Evolutionary conservation across 202 grass and related monocot species (phyloP), one percentile per base, ranked within the genome.

Genomic region (Setaria italica): DNA sequence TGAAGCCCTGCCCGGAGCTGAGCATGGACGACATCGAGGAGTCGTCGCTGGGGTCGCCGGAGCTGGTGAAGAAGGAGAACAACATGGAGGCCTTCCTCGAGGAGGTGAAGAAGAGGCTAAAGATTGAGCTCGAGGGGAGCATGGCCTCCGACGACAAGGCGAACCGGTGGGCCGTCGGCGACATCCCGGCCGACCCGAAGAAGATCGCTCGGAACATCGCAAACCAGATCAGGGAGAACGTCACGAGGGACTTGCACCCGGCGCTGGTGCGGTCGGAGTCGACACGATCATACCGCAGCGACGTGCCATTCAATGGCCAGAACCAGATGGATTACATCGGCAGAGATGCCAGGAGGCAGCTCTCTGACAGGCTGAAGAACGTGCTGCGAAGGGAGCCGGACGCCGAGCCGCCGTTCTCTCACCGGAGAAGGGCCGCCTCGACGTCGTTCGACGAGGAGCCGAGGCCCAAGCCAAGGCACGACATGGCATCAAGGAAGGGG

Each of bases 11-110:
- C 39, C 86, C 95, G 6, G 92, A 94, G 79, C 85, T 91, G 86
- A 90, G 87, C 85, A 74, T 87, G 58, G 90, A 93, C 56, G 89
- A 89, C 62, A 81, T 82, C 13, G 90, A 92, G 67, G 92, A 94
- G 78, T 94, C 92, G 1, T 91, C 86, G 35, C 47, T 93, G 82
- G 68, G 92, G 11, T 97, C 95, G 66, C 95, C 90, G 21, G 89
- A 97, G 82, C 84, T 94, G 78, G 86, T 90, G 83, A 92, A 92
- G 86, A 89, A 86, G 75, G 90, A 94, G 84, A 91, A 94, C 77
- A 92, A 92, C 80, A 93, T 97, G 88, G 80, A 89, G 68, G 82
- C 90, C 71, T 97, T 97, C 79, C 92, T 97, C 0, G 92, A 94
- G 85, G 92, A 97, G 82, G 92, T 97, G 60, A 97, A 89, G 70